Percentiles rank a stretch among this genome's conserved stretches.
phyloP scores from a whole-genome alignment of 306 rosid genomes.

The Quercus variabilis region DNA sequence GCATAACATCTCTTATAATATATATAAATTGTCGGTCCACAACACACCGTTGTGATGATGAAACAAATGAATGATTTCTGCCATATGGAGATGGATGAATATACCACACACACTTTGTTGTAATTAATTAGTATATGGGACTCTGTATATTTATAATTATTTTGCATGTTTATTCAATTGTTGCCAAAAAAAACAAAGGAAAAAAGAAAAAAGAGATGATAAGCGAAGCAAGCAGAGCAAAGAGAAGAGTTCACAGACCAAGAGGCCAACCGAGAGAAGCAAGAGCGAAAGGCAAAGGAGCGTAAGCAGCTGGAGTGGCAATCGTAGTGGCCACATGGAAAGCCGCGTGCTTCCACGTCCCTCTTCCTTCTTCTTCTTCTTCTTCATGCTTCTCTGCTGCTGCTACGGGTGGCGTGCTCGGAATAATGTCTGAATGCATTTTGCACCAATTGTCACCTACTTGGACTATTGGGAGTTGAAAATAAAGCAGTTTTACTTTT shows the following conservation, averaged over 20 bases:
- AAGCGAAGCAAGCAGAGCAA: not conserved
- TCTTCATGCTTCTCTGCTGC: conserved; percentile 1
- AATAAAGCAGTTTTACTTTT: not conserved
- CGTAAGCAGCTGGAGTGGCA: conserved; percentile 81
- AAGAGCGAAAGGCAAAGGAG: conserved; percentile 76
- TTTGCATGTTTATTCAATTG: too few species aligned
- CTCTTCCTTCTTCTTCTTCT: conserved; percentile 23
- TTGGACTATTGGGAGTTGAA: not conserved
- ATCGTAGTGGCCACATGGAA: conserved; percentile 77
- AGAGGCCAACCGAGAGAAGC: conserved; percentile 82
- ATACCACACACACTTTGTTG: too few species aligned
- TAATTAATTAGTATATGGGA: too few species aligned
- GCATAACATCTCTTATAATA: too few species aligned
- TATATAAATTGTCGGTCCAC: too few species aligned
- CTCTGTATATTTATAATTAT: too few species aligned
- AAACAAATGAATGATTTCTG: too few species aligned
- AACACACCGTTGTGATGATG: too few species aligned
- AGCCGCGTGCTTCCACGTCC: conserved; percentile 80
- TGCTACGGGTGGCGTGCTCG: not conserved
- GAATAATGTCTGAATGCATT: not conserved
- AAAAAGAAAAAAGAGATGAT: not conserved
- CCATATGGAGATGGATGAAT: too few species aligned
- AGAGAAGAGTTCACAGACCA: conserved; percentile 28
- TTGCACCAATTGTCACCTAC: not conserved
- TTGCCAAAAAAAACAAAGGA: too few species aligned